Conservation (phyloP, 192 early-diverging fungal species). For the Gigaspora rosea region DNA sequence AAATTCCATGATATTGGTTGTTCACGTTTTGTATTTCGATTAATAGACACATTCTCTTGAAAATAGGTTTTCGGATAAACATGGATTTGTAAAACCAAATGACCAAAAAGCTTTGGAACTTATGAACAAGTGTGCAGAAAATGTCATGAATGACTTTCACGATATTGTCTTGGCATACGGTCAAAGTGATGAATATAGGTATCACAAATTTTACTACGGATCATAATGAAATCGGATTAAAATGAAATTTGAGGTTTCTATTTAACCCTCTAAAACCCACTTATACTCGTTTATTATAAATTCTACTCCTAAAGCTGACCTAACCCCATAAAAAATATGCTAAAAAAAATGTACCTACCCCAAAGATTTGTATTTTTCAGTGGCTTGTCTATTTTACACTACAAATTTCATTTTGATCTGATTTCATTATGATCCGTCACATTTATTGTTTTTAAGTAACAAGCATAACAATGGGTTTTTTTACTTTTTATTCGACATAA, state of each 20-base stretch:
- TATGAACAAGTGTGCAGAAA: constrained; percentile 79
- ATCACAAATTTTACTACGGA: constrained; percentile 4
- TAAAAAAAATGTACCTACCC: no score
- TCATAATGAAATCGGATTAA: no score
- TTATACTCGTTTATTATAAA: no score
- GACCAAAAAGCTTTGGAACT: constrained; percentile 74
- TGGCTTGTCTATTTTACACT: no score
- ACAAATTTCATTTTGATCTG: no score
- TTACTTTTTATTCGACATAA: neutral
- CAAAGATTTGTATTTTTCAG: no score
- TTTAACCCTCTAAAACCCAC: no score
- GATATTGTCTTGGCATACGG: constrained; percentile 89
- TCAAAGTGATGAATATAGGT: constrained; percentile 90
- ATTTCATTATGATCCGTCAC: no score
- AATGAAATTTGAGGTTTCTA: no score
- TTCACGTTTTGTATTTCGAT: neutral
- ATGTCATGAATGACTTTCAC: constrained; percentile 77
- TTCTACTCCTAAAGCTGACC: no score
- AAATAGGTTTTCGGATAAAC: constrained; percentile 72
- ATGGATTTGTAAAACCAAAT: constrained; percentile 79
- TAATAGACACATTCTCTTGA: neutral
- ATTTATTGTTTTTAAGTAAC: constrained; percentile 8
- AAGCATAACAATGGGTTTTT: neutral
- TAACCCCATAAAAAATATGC: no score
- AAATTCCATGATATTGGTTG: neutral